Base-by-base conservation (phyloP, 257 asterid genomes). In the Nicotiana paniculata region DNA sequence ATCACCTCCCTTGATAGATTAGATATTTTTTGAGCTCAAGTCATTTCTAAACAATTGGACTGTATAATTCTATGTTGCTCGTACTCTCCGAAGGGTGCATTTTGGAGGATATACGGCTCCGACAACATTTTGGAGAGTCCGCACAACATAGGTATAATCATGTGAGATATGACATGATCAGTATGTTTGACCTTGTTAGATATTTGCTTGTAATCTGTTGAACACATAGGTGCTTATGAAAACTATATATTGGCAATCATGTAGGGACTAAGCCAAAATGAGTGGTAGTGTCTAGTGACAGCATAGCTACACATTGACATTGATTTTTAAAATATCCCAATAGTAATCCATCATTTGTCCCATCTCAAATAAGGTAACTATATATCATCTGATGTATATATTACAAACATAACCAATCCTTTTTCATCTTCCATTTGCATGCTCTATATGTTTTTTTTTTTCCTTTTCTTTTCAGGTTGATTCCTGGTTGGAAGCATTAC, bases 401-500 rank as follows among this genome's bases (percentile, higher is more conserved):
- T 43, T 24, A 12, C 43, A 15, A 12, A 4, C 82, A 61, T 39
- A 48, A 18, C 7, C 43, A 48, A 74, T 24, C 13, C 37, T 3
- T 17, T 58, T 79, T 21, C 37, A 35, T 61, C 58, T 37, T 39
- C 72, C 28, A 39, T 61, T 63, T 79, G 28, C 74, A 11, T 63
- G 77, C 74, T 13, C 9, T 15, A 28, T 30, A 28, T 74, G 46
- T 51, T 46, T 57, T 8, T 48, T n/a, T 28, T 77, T 57, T 15
- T 13, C 33, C 80, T 85, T 77, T 5, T 13, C 33, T 81, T 85
- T 77, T 5, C 92, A 93, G 98, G 91, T 91, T 18, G 95, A 94
- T 86, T 90, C 93, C 51, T 94, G 98, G 98, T 78, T 94, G 92
- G 90, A 86, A 84, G 90, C 95, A 58, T 86, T 94, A 64, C 84